A percentile compares a stretch with the other conserved stretches of the same genome.
Conservation (phyloP, 129 eudicot genomes). For the Saussurea involucrata region DNA sequence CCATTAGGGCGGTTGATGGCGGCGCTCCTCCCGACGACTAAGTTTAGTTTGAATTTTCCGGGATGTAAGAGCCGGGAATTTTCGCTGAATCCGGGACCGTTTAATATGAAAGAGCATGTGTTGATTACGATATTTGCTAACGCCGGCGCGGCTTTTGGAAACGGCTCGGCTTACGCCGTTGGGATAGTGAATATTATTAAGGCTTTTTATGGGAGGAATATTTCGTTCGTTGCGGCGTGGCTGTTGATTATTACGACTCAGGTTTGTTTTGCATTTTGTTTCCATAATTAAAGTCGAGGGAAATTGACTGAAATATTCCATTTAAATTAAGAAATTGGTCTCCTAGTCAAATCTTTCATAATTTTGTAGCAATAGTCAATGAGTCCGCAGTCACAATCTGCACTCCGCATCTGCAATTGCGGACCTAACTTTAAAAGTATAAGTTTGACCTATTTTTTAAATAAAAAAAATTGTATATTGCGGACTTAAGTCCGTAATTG, state of each 20-base stretch:
- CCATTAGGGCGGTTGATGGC: slow-evolving; percentile 81
- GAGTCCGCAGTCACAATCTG: too few species aligned
- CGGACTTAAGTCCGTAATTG: too few species aligned
- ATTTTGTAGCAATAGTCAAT: too few species aligned
- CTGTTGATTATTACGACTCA: slow-evolving; percentile 79
- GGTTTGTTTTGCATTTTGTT: slow-evolving; percentile 10
- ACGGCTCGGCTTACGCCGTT: slow-evolving; percentile 78
- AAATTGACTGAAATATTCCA: too few species aligned
- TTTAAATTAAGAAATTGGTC: too few species aligned
- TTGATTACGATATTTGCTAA: slow-evolving; percentile 75
- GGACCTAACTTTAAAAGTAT: too few species aligned
- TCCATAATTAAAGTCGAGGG: too few species aligned
- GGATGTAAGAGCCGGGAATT: slow-evolving; percentile 40
- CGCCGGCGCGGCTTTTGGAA: slow-evolving; percentile 77
- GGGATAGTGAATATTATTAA: slow-evolving; percentile 70
- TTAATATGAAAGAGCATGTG: slow-evolving; percentile 91
- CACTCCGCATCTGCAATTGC: too few species aligned
- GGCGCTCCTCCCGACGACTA: slow-evolving; percentile 39
- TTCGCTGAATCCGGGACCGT: slow-evolving; percentile 83
- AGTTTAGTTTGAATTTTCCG: slow-evolving; percentile 30
- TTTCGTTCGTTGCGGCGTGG: slow-evolving; percentile 66
- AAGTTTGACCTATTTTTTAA: too few species aligned
- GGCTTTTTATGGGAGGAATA: slow-evolving; percentile 48
- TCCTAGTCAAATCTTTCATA: too few species aligned
- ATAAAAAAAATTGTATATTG: too few species aligned